These are phyloP conservation scores for Rhododendron griersonianum DNA, from an alignment of 148 eudicot species.

Conservation along the genomic window DNA sequence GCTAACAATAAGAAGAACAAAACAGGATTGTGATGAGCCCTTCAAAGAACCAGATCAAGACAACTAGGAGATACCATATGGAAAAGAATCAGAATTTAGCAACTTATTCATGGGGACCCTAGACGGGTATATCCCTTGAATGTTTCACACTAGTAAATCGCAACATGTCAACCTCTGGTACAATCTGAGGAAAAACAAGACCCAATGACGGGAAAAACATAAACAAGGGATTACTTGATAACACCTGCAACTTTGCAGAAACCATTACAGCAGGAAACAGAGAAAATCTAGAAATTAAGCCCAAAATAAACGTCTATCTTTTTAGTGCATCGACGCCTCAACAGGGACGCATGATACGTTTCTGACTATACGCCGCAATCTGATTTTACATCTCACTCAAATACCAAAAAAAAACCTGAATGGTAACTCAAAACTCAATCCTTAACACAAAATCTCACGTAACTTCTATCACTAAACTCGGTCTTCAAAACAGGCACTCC, in stretches of 20 bases:
- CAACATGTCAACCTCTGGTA: conserved; percentile 16
- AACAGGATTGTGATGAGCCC: neutral
- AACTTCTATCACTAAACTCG: conserved; percentile 21
- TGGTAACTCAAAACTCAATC: conserved; percentile 17
- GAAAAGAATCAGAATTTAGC: conserved; percentile 9
- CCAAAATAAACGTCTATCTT: conserved; percentile 1
- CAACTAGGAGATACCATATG: neutral
- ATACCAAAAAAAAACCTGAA: conserved; percentile 18
- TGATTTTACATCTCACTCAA: conserved; percentile 46
- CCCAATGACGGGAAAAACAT: neutral
- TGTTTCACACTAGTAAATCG: conserved; percentile 35
- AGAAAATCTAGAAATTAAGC: conserved; percentile 13
- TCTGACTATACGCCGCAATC: conserved; percentile 39
- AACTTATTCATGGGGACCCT: conserved; percentile 30
- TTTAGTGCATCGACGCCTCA: conserved; percentile 19
- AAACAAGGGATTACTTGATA: neutral
- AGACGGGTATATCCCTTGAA: conserved; percentile 19
- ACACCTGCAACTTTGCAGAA: conserved; percentile 24
- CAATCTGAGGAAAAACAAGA: conserved; percentile 17
- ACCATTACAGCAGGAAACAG: conserved; percentile 26
- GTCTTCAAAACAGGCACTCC: conserved; percentile 18
- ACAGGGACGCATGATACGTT: conserved; percentile 30
- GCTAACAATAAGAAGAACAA: neutral
- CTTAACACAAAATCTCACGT: conserved; percentile 28
- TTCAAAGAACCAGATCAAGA: neutral